Evolutionary conservation across 1,284 basidiomycete species (phyloP), one percentile per base, ranked within the genome.

Genomic region (Pisolithus thermaeus): DNA sequence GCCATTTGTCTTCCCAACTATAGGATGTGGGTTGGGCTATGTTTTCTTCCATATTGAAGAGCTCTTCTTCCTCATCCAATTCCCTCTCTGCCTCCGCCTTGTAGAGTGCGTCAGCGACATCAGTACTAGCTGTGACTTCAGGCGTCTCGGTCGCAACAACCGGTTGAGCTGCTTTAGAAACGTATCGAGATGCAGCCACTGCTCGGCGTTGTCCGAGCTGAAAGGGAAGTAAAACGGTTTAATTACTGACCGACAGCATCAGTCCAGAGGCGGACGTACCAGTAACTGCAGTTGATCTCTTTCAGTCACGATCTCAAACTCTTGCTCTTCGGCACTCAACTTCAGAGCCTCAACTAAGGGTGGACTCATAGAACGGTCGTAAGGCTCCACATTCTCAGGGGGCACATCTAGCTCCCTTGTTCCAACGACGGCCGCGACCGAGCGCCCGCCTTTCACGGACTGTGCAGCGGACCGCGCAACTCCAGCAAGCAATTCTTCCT

Each of bases 1-100:
- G 81, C 64, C 97, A 99, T 71, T 97, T 96, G 77, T 99, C 97
- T 72, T 96, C 92, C 96, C 96, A 99, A 61, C 92, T 91, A 70
- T 99, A 98, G 3, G 85, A 84, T 1, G 83, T 86, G 37, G 87
- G 83, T 60, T 87, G 81, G n/a, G 74, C 71, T 53, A 95, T 86
- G 55, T 87, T 84, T 65, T 92, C 92, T 66, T 95, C 93, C 39
- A 92, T 75, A 62, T 93, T 93, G 76, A 95, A 97, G 16, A 93
- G 69, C 62, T 97, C 93, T 66, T 97, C 94, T 67, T 95, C 90
- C 61, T 97, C 94, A 58, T 97, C 95, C 52, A 98, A 77, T 56
- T 97, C 92, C 58, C 85, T 87, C 64, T 92, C 91, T 11, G 92
- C 92, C 62, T 92, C 89, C 3, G 87, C 90, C 56, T 90, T 82